phyloP scores from a whole-genome alignment of 257 asterid species.

The Solanum medicagineum region DNA sequence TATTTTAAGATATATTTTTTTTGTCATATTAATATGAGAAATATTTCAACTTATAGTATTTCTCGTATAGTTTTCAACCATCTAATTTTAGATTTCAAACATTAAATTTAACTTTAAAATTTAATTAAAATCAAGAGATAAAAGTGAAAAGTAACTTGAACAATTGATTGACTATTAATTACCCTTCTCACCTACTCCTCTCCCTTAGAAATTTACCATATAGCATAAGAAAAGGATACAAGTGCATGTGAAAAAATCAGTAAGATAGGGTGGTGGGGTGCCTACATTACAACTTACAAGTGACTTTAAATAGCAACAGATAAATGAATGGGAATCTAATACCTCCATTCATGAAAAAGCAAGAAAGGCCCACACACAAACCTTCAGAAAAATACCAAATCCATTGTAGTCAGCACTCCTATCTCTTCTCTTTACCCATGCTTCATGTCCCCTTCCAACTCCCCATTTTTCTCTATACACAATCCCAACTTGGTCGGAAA shows the following conservation, averaged over 20 bases:
- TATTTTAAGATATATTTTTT: too few species aligned
- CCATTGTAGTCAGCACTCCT: constrained; percentile 1
- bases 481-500: not conserved
- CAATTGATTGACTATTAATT: too few species aligned
- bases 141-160: too few species aligned
- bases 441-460: constrained; percentile 1
- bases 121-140: too few species aligned
- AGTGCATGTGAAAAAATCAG: not conserved
- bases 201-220: not conserved
- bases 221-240: not conserved
- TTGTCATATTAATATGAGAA: too few species aligned
- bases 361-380: not conserved
- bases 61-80: too few species aligned
- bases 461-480: not conserved
- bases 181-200: not conserved
- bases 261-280: not conserved
- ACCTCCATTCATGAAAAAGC: not conserved
- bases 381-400: not conserved
- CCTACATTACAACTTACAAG: not conserved
- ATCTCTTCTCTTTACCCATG: not conserved
- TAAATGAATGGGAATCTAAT: not conserved
- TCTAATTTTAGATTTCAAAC: too few species aligned
- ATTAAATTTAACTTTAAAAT: too few species aligned
- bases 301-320: not conserved
- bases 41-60: too few species aligned